Base-by-base conservation (phyloP, 257 asterid species). In the Hygrophila difformis region DNA sequence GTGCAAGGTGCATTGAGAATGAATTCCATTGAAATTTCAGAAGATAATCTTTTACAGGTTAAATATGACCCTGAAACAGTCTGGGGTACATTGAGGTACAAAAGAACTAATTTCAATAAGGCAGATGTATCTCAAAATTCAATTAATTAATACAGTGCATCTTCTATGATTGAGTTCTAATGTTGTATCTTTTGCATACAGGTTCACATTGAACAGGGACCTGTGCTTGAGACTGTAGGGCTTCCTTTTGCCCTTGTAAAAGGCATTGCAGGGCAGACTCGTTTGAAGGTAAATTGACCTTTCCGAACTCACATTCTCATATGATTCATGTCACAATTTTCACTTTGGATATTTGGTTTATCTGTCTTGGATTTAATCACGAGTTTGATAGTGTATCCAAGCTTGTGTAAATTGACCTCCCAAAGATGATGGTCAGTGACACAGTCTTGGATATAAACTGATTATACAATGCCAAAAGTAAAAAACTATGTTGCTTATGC, bases 141-240 rank as follows among this genome's bases (percentile, higher is more conserved):
- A 29, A 17, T 16, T 24, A 28, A n/a, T n/a, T n/a, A n/a, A n/a
- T n/a, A n/a, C n/a, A n/a, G n/a, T n/a, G n/a, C 64, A 28, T 41
- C 46, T n/a, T 19, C 43, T 36, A 15, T 44, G 5, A 19, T 19
- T 24, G 54, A 39, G 44, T 45, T 55, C 39, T 49, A 43, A 38
- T 61, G 23, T 31, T 42, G 14, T 41, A 19, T 22, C 3, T 14
- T 3, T 61, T 54, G 43, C 68, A 46, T 36, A 49, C 76, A 91
- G 99, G 92, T 91, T 70, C 99, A 91, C 60, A 91, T 91, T 66
- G 99, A 91, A 56, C 95, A 82, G 56, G 98, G 98, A 28, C 98
- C 96, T 31, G 98, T 89, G 33, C 79, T 89, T 18, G 98, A 89
- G 70, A 80, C 78, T 37, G 59, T 52, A 16, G 98, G 98, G 44